Percentiles rank a stretch among this genome's conserved stretches.
Evolutionary conservation across 345 rosid species (phyloP).

Genomic region (Populus davidiana): DNA sequence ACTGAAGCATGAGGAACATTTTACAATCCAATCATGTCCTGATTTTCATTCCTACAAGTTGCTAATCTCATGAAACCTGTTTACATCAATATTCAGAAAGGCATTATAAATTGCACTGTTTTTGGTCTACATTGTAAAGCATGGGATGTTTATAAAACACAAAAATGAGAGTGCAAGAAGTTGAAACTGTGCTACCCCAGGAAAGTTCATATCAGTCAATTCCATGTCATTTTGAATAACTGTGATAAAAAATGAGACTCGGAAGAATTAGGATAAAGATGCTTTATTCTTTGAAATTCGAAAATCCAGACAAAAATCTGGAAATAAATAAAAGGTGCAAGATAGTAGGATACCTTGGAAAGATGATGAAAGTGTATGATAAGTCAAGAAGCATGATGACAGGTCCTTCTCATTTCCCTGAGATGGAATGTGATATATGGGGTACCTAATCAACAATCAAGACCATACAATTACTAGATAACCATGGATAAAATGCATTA

Average conservation of each 20-base stretch:
- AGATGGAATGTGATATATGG: conserved; percentile 68
- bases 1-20: too few relatives aligned
- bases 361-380: conserved; percentile 69
- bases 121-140: not conserved
- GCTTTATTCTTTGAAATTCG: not conserved
- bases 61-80: too few relatives aligned
- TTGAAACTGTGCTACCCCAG: not conserved
- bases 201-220: not conserved
- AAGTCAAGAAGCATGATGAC: conserved; percentile 68
- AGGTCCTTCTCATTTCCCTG: conserved; percentile 54
- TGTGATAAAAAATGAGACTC: not conserved
- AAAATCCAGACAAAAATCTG: not conserved
- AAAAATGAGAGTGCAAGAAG: not conserved
- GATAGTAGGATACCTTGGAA: conserved; percentile 51
- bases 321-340: not conserved
- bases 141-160: not conserved
- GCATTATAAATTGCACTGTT: not conserved
- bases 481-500: not conserved
- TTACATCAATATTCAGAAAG: too few relatives aligned
- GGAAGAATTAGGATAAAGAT: not conserved
- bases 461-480: not conserved
- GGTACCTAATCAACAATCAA: conserved; percentile 47
- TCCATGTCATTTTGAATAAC: not conserved
- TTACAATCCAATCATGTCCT: too few relatives aligned
- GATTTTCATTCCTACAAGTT: too few relatives aligned